Base-by-base conservation (phyloP, 2,329 filamentous ascomycete species). In the Aotearoamyces nothofagi region DNA sequence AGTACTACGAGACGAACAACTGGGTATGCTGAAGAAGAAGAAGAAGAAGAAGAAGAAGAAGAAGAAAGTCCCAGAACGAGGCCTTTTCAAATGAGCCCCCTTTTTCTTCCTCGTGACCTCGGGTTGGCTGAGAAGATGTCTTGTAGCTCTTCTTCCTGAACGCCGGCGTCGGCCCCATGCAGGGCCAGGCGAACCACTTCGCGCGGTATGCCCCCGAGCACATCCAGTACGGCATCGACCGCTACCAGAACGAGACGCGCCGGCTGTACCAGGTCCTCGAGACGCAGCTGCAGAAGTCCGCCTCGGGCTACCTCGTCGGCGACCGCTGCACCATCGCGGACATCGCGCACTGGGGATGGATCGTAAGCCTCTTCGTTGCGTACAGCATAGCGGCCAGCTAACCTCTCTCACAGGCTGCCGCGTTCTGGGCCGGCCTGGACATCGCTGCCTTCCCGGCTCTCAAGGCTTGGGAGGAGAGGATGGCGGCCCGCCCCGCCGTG, bases 171-270 rank as follows among this genome's bases (percentile, higher is more conserved):
- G 80, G 80, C 0, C 81, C 81, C 1, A 87, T 86, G 79, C 80
- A 87, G 46, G 77, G 67, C 24, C 81, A 92, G 52, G 67, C 81
- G 29, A 84, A 90, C 53, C 82, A 92, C 55, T 92, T 92, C 54
- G 60, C 58, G 26, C 69, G 80, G 32, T 92, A 92, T 45, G 82
- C 83, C 1, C 79, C 81, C 0, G 78, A 86, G 49, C 72, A 68
- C 50, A 87, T 92, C 43, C 61, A 75, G 45, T 92, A 93, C 49
- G 82, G 78, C 37, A 70, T 92, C 31, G 71, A 80, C 46, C 69
- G 84, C 26, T 93, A 92, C 56, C 58, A 64, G 46, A 90, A 82
- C 48, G 84, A 93, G 57, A 82, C 78, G 0, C 66, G 76, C n/a
- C 73, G 84, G 9, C 61, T 93, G 2, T 92, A 90, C 56, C 62